Base-by-base conservation (phyloP, 1,284 basidiomycete species). In the Fomitiporia mediterranea region DNA sequence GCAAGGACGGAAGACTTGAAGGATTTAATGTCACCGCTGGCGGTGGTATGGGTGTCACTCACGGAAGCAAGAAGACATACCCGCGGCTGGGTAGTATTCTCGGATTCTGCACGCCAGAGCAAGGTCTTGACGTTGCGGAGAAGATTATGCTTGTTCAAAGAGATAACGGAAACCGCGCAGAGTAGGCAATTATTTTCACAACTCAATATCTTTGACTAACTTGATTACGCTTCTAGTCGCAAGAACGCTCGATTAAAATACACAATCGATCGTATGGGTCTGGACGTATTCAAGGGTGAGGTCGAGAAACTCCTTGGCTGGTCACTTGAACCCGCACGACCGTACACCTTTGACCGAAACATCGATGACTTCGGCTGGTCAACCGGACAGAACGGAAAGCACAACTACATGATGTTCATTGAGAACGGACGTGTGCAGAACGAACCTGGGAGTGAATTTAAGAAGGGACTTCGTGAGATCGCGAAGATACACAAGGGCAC, bases 1-100 rank as follows among this genome's bases (percentile, higher is more conserved):
- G 88, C 65, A 72, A 79, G 48, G 71, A 84, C 35, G 89, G 89
- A 49, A 75, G 86, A 59, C 74, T 96, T 30, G 77, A 82, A 56
- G 94, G 94, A 40, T 97, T 96, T 79, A 95, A 97, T 66, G 92
- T 97, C 60, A 76, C 87, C 34, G 78, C 90, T 44, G 94, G 96
- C 64, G 96, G 96, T 67, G 97, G 96, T 57, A 99, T 99, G 96
- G 96, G 96, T 72, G 96, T 99, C 46, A 98, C 96, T 0, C 95
- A 99, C 69, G 94, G 91, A 52, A 97, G 94, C 81, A 99, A 98
- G 79, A 95, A 96, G 78, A 99, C 96, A 0, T 99, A 99, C 72
- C 97, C 97, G 44, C 86, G 97, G 60, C 73, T 89, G 40, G 94
- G 84, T 49, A 86, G 87, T 65, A 76, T 98, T 27, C 83, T 99